Evolutionary conservation across 1,139 yeast genomes (phyloP).

Genomic region (Sporopachydermia cereana): DNA sequence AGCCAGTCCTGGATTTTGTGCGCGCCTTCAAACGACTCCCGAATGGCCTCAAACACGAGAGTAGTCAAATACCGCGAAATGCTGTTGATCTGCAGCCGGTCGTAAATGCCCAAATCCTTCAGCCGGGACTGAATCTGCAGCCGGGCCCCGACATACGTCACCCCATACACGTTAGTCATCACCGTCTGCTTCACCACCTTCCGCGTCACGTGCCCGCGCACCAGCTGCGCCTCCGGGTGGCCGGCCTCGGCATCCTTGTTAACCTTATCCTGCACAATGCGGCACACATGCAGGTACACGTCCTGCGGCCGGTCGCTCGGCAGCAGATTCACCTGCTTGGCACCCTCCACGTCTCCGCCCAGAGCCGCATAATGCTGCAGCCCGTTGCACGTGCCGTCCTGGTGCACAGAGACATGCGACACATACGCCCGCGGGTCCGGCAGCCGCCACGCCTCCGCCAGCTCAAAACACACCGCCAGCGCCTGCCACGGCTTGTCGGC

Average conservation of each 20-base stretch:
- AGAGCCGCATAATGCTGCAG: constrained; percentile 68
- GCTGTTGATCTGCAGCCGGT: constrained; percentile 17
- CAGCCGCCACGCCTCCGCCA: constrained; percentile 39
- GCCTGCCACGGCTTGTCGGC: constrained; percentile 67
- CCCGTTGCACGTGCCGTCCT: constrained; percentile 70
- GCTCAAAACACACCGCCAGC: constrained; percentile 49
- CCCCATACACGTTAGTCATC: constrained; percentile 98
- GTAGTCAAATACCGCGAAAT: constrained; percentile 60
- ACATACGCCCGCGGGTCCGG: constrained; percentile 40
- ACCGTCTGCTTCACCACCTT: constrained; percentile 94
- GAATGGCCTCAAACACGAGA: constrained; percentile 72
- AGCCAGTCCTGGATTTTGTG: constrained; percentile 96
- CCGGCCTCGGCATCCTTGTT: constrained; percentile 31
- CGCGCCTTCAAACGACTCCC: constrained; percentile 84
- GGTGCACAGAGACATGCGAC: constrained; percentile 54
- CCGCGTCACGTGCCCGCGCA: constrained; percentile 59
- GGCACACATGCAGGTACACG: constrained; percentile 49
- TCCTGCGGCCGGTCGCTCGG: constrained; percentile 52
- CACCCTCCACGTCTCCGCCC: constrained; percentile 62
- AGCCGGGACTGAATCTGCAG: constrained; percentile 52
- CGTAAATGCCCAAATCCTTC: constrained; percentile 28
- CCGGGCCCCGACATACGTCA: constrained; percentile 87
- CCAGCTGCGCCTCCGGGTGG: constrained; percentile 36
- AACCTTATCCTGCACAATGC: constrained; percentile 37
- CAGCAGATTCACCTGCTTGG: constrained; percentile 50